Base-by-base conservation (phyloP, 768 basidiomycete genomes). In the Serendipita indica region DNA sequence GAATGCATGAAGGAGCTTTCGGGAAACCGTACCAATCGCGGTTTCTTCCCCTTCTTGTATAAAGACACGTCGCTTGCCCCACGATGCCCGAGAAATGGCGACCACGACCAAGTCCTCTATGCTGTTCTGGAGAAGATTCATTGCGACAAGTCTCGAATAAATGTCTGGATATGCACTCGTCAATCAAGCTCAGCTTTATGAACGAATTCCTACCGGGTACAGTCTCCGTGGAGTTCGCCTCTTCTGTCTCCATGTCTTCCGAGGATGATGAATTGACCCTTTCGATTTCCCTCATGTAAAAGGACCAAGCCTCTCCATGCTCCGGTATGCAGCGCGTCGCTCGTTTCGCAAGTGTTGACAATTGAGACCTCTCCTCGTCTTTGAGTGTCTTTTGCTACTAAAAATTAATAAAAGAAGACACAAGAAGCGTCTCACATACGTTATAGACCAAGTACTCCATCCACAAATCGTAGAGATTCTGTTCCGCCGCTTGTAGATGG, bases 81-180 rank as follows among this genome's bases (percentile, higher is more conserved):
- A 13, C 80, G 64, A 25, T 66, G 70, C 80, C 33, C 81, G 75
- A 27, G 86, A 82, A 56, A 86, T 73, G 58, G 81, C 72, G 1
- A 87, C 62, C 1, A 81, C 77, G 2, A 85, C 70, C 16, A 85
- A 72, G 62, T 86, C 79, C 43, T 88, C 86, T 2, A 79, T 71
- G 58, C 86, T 79, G 45, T 70, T 69, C 56, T 76, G 74, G 20
- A 89, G 68, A 18, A 83, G 67, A 14, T 77, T 77, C 3, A 76
- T 76, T 10, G 71, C 71, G 54, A 86, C 67, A 10, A 81, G 84
- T 57, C 74, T 76, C 43, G 73, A 72, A 65, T 79, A 86, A 2
- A 79, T 73, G 45, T 77, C 86, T 86, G 61, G 13, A 2, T 61
- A 12, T 52, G 27, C 10, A n/a, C 22, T n/a, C 0, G 28, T 39